A percentile compares a stretch with the other conserved stretches of the same genome.
phyloP scores from a whole-genome alignment of 2,329 filamentous ascomycete species.

The Didymella keratinophila region DNA sequence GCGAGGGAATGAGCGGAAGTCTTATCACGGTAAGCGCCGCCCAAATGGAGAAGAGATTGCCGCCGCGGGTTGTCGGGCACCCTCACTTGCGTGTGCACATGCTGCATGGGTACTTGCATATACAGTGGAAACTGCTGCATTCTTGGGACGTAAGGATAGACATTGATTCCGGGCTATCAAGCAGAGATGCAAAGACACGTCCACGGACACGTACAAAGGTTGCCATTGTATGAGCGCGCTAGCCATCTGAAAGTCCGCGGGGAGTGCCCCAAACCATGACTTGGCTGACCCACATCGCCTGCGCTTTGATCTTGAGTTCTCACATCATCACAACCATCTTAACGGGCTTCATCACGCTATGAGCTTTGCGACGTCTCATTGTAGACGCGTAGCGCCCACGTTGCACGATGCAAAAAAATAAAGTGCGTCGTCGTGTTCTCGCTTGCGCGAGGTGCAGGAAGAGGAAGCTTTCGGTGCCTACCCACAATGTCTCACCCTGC shows the following conservation, averaged over 20 bases:
- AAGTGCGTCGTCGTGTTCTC: slow-evolving; percentile 47
- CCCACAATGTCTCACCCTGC: slow-evolving; percentile 19
- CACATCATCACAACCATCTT: slow-evolving; percentile 23
- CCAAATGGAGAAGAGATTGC: slow-evolving; percentile 25
- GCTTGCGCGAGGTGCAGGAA: slow-evolving; percentile 49
- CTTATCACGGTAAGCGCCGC: slow-evolving; percentile 30
- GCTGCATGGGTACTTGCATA: slow-evolving; percentile 9
- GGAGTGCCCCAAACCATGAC: slow-evolving; percentile 9
- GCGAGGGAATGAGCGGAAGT: slow-evolving; percentile 18
- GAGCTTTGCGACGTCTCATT: slow-evolving; percentile 27
- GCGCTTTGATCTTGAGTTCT: slow-evolving; percentile 19
- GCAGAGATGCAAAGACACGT: slow-evolving; percentile 6
- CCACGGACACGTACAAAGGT: slow-evolving; percentile 2
- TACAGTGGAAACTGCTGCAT: neutral
- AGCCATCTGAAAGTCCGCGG: slow-evolving; percentile 3
- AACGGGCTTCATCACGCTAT: slow-evolving; percentile 28
- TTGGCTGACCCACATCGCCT: slow-evolving; percentile 14
- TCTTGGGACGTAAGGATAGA: slow-evolving; percentile 7
- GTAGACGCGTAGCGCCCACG: slow-evolving; percentile 23
- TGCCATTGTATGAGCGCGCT: slow-evolving; percentile 14
- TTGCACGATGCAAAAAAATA: slow-evolving; percentile 43
- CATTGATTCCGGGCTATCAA: neutral
- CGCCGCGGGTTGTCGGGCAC: slow-evolving; percentile 1
- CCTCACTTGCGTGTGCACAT: slow-evolving; percentile 12
- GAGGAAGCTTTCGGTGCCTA: slow-evolving; percentile 45